Percentiles rank a stretch among this genome's conserved stretches.
These are phyloP conservation scores for Coemansia sp. DNA, from an alignment of 371 early-diverging fungal species.

Conservation along the genomic window DNA sequence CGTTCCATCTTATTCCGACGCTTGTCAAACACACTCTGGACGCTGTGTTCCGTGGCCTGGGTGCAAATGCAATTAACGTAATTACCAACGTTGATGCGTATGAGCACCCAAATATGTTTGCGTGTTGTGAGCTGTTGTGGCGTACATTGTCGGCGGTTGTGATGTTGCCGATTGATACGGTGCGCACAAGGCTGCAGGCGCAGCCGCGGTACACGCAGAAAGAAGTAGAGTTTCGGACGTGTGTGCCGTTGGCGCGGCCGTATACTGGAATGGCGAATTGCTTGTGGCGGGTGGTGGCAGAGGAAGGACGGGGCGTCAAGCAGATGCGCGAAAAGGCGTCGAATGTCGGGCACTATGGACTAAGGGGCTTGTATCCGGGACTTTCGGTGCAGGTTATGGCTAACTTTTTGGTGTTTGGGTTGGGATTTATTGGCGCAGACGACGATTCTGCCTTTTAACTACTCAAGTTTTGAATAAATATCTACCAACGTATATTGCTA, in stretches of 20 bases:
- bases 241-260: constrained; percentile 75
- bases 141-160: constrained; percentile 68
- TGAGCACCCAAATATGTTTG: constrained; percentile 62
- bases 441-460: constrained; percentile 18
- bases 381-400: constrained; percentile 67
- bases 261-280: constrained; percentile 86
- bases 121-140: constrained; percentile 55
- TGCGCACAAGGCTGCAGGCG: constrained; percentile 77
- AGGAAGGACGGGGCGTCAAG: constrained; percentile 67
- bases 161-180: constrained; percentile 83
- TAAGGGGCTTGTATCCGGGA: constrained; percentile 77
- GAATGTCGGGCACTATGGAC: constrained; percentile 60
- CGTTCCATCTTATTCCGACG: constrained; percentile 67
- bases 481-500: constrained; percentile 2
- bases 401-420: constrained; percentile 60
- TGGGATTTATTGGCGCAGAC: constrained; percentile 38
- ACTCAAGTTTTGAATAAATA: not conserved
- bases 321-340: constrained; percentile 33
- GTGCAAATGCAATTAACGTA: constrained; percentile 69
- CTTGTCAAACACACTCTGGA: constrained; percentile 70
- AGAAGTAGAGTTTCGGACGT: constrained; percentile 58
- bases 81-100: constrained; percentile 66
- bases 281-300: constrained; percentile 71
- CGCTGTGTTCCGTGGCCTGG: constrained; percentile 68
- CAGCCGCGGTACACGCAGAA: constrained; percentile 55